phyloP scores from a whole-genome alignment of 305 asterid species.

The Fraxinus dipetala region DNA sequence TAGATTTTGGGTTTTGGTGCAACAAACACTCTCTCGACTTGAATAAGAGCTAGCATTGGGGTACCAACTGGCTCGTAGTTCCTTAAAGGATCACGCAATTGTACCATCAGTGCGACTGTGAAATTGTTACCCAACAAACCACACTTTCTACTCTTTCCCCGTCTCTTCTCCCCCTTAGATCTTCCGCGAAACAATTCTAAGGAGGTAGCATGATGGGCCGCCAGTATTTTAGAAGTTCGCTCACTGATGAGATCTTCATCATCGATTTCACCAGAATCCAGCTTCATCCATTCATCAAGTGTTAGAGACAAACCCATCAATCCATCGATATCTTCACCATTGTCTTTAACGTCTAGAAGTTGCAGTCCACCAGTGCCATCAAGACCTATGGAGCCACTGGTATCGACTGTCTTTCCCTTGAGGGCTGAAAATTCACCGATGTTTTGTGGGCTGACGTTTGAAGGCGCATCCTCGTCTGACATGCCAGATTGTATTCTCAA shows the following conservation, averaged over 20 bases:
- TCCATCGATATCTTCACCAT: constrained; percentile 76
- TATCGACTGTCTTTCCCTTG: constrained; percentile 53
- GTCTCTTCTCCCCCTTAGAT: constrained; percentile 71
- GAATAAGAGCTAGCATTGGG: constrained; percentile 95
- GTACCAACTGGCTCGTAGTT: constrained; percentile 88
- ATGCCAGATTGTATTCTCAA: constrained; percentile 88
- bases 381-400: constrained; percentile 64
- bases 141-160: constrained; percentile 59
- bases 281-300: constrained; percentile 95
- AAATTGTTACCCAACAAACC: constrained; percentile 91
- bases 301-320: constrained; percentile 85
- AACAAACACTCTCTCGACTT: constrained; percentile 82
- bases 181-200: constrained; percentile 61
- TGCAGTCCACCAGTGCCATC: constrained; percentile 87
- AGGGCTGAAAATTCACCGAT: constrained; percentile 70
- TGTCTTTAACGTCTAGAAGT: constrained; percentile 69
- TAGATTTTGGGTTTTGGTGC: constrained; percentile 84
- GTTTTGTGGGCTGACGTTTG: constrained; percentile 63
- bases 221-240: constrained; percentile 71
- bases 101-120: constrained; percentile 94
- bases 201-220: constrained; percentile 86
- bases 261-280: constrained; percentile 87
- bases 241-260: constrained; percentile 70
- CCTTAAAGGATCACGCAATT: constrained; percentile 87
- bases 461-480: constrained; percentile 69